Evolutionary conservation across 2,329 filamentous ascomycete species (phyloP), one percentile per base, ranked within the genome.

Genomic region (Diaporthe longicolla): DNA sequence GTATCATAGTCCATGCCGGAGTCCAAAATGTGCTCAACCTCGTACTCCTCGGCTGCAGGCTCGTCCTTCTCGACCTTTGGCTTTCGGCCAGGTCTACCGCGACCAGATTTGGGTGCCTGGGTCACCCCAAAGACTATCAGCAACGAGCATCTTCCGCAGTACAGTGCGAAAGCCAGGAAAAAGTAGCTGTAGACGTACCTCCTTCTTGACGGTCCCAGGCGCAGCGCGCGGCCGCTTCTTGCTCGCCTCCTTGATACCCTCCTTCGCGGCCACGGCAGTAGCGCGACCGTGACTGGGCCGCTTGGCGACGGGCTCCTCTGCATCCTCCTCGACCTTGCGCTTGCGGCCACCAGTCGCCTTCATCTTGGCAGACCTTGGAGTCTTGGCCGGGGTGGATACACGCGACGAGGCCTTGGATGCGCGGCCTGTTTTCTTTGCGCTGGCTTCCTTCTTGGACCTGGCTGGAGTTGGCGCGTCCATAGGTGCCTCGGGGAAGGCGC

Each of bases 21-120:
- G 24, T 83, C 83, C 15, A 88, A 68, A 43, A 90, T 87, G 4
- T 79, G 77, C 77, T 90, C 88, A 0, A 90, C 86, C 70, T 86
- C 84, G 79, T 83, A 89, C 73, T 85, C 83, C 4, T 79, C 78
- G 17, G 77, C 76, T 9, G 77, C 71, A 4, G 71, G 76, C 15
- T 74, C 65, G 6, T 63, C 57, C 21, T 73, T 61, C 26, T 73
- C 71, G 35, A 40, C 45, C 52, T 63, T 70, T 19, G 74, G 59
- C 35, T 75, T 75, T 13, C 45, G 72, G 17, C 74, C 72, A 26
- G 68, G 72, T 65, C 52, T 75, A 9, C 59, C 71, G 24, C 72
- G 54, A 35, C 68, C 40, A 26, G 71, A 15, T 57, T 75, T 75
- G 21, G 68, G 45, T 19, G 48, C 54, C 74, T 73, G 26, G 26